phyloP scores from a whole-genome alignment of 805 yeast species.

The Monosporozyma servazzii region DNA sequence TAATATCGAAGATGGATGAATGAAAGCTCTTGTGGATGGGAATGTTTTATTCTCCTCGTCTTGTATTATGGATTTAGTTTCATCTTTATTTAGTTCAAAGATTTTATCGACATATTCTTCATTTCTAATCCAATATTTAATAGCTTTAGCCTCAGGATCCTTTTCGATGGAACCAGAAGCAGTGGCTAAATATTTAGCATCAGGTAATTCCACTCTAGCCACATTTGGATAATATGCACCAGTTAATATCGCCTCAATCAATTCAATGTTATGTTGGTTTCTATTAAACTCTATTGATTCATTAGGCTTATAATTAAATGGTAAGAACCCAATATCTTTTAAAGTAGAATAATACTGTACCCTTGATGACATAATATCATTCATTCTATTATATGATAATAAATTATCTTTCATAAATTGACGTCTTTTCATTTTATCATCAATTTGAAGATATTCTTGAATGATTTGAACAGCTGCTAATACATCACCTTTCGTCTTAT shows the following conservation, averaged over 20 bases:
- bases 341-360: conserved; percentile 62
- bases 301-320: conserved; percentile 37
- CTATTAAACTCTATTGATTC: conserved; percentile 35
- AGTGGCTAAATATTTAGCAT: conserved; percentile 61
- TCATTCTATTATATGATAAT: conserved; percentile 54
- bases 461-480: conserved; percentile 56
- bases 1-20: conserved; percentile 79
- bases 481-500: conserved; percentile 54
- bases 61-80: conserved; percentile 6
- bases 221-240: conserved; percentile 80
- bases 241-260: conserved; percentile 60
- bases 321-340: conserved; percentile 70
- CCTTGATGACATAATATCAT: conserved; percentile 63
- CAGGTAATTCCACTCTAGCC: conserved; percentile 75
- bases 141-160: conserved; percentile 72
- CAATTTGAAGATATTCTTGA: conserved; percentile 38
- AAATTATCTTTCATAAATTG: conserved; percentile 47
- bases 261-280: conserved; percentile 40
- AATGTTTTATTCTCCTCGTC: conserved; percentile 19
- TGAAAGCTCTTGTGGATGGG: conserved; percentile 64
- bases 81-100: conserved; percentile 11
- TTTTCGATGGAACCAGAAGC: conserved; percentile 72
- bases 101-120: conserved; percentile 39
- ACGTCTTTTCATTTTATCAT: conserved; percentile 24
- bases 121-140: conserved; percentile 64